Conservation (phyloP, 1,284 basidiomycete genomes). For the Fomitopsis palustris region DNA sequence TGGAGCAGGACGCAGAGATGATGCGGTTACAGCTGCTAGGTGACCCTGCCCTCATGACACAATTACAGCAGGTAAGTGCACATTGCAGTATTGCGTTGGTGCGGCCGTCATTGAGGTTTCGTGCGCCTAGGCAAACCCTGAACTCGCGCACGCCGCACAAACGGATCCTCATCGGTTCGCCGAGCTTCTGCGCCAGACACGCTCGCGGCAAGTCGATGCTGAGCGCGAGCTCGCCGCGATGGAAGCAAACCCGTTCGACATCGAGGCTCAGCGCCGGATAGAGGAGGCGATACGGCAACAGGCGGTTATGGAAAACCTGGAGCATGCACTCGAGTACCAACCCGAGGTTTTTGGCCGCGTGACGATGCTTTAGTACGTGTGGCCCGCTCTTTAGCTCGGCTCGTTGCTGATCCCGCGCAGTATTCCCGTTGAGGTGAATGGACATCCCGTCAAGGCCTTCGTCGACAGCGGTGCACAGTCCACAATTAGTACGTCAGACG, state of each 20-base stretch:
- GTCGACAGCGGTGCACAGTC: slow-evolving; percentile 97
- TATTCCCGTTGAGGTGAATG: slow-evolving; percentile 89
- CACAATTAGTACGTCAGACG: slow-evolving; percentile 79
- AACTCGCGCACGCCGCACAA: slow-evolving; percentile 72
- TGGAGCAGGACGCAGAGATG: slow-evolving; percentile 83
- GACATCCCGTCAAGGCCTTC: slow-evolving; percentile 88
- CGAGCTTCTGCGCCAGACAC: slow-evolving; percentile 64
- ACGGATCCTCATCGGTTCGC: slow-evolving; percentile 72
- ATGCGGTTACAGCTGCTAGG: slow-evolving; percentile 87
- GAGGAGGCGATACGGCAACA: slow-evolving; percentile 93
- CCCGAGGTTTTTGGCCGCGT: slow-evolving; percentile 95
- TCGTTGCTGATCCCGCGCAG: slow-evolving; percentile 32
- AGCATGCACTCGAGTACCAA: slow-evolving; percentile 88
- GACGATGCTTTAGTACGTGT: slow-evolving; percentile 89
- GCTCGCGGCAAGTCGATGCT: slow-evolving; percentile 50
- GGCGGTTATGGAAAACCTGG: slow-evolving; percentile 87
- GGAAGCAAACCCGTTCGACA: slow-evolving; percentile 85
- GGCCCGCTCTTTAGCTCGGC: slow-evolving; percentile 3
- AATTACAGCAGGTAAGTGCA: slow-evolving; percentile 62
- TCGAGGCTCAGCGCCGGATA: slow-evolving; percentile 90
- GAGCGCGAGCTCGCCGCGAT: slow-evolving; percentile 67
- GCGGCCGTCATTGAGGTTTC: background rate
- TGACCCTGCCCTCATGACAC: slow-evolving; percentile 75
- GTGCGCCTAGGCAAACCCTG: slow-evolving; percentile 63
- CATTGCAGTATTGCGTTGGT: background rate